Evolutionary conservation across 2,329 filamentous ascomycete species (phyloP), one percentile per base, ranked within the genome.

Genomic region (Dendryphion nanum): DNA sequence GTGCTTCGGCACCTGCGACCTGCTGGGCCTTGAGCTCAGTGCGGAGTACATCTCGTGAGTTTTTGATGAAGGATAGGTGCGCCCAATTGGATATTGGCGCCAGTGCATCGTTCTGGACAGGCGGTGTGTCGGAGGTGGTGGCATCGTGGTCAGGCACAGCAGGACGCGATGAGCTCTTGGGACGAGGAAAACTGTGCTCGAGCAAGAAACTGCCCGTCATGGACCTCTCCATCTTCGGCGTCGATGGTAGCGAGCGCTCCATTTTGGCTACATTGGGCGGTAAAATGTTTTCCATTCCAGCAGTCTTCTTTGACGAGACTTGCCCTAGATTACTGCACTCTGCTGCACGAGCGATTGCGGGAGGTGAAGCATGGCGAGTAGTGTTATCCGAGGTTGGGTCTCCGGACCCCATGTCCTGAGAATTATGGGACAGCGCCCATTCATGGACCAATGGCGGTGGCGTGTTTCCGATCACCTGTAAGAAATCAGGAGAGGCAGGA

Each of bases 141-240:
- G 37, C 44, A 29, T 44, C 36, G 26, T 40, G 37, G 28, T 43
- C 47, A 32, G 44, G 20, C 15, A 29, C 23, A 30, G 41, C 16
- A 34, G 45, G 32, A 33, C 50, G 35, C 48, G 47, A 8, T 4
- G 35, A 18, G 18, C 36, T 46, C 14, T 34, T 28, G 15, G 29
- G 24, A 14, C 13, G 30, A 6, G 13, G 7, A 18, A 20, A 19
- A 19, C 3, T 31, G 35, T 57, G 52, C 13, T 65, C 62, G 16
- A 55, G 30, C 35, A 61, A 56, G 34, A 64, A 62, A 44, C 59
- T 65, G 20, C 58, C 56, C n/a, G 52, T 51, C 59, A 65, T 55
- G 30, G 59, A 60, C 8, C 53, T 52, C 26, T 62, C 59, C 43
- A 58, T 50, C 23, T 49, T 55, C 23, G 59, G 54, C 15, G 55